Conservation (phyloP, 208 protist genomes). For the Hexamita inflata region DNA sequence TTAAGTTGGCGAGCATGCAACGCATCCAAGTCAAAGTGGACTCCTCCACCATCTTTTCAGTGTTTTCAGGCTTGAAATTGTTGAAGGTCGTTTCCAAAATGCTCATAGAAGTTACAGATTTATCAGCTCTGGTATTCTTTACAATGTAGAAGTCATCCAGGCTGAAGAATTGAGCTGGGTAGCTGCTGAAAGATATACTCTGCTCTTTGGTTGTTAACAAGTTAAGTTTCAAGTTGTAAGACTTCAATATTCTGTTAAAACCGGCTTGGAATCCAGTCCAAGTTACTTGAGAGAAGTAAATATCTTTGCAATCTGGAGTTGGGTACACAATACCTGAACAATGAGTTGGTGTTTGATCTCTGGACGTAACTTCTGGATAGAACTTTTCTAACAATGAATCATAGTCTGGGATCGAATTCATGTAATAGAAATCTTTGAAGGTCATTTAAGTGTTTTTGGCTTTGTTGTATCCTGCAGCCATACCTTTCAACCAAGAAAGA, state of each 20-base stretch:
- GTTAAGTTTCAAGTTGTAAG: background rate
- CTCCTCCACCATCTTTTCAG: too few species aligned
- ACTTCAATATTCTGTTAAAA: constrained; percentile 9
- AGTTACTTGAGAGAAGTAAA: constrained; percentile 18
- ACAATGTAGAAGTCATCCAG: constrained; percentile 26
- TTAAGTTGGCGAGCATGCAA: background rate
- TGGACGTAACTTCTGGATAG: too few species aligned
- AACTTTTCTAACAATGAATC: too few species aligned
- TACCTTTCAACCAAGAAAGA: too few species aligned
- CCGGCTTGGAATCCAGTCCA: constrained; percentile 1
- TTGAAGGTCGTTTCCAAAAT: constrained; percentile 16
- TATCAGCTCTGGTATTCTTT: background rate
- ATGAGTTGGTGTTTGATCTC: too few species aligned
- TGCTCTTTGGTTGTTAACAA: background rate
- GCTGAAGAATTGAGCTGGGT: background rate
- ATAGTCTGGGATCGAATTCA: too few species aligned
- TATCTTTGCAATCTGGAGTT: background rate
- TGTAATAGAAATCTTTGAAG: too few species aligned
- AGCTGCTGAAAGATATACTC: background rate
- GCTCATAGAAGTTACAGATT: background rate
- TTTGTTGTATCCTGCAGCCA: too few species aligned
- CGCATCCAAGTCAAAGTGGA: constrained; percentile 6
- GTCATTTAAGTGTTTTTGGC: too few species aligned
- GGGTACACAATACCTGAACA: background rate
- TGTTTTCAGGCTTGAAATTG: constrained; percentile 4